Evolutionary conservation across 2,329 filamentous ascomycete genomes (phyloP).

Genomic region (Trichoderma semiorbis): DNA sequence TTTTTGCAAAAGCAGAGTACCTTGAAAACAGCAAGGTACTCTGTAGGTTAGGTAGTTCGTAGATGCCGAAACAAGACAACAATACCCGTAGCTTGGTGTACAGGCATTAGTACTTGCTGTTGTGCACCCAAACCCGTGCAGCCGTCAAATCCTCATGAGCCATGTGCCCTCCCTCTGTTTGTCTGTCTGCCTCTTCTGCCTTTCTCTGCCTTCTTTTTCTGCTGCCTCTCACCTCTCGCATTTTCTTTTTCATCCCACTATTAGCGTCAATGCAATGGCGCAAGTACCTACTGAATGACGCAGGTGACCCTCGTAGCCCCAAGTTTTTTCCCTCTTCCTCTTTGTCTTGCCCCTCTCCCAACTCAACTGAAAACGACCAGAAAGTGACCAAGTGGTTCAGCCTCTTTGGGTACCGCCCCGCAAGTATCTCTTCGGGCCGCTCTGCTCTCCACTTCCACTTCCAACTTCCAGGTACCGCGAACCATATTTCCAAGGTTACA

Average conservation of each 20-base stretch:
- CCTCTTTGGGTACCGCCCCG: neutral
- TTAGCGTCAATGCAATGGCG: neutral
- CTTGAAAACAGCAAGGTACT: no score
- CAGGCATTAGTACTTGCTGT: neutral
- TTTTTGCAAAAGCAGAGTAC: no score
- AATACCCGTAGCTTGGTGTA: neutral
- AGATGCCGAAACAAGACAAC: neutral
- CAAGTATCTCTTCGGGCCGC: neutral
- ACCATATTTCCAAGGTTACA: neutral
- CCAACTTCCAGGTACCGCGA: neutral
- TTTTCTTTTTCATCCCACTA: neutral
- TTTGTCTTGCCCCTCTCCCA: neutral
- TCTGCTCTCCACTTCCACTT: neutral
- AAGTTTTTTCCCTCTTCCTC: neutral
- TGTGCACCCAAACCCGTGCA: neutral
- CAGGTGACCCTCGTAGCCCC: neutral
- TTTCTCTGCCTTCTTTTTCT: neutral
- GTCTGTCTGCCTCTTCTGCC: neutral
- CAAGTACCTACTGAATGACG: neutral
- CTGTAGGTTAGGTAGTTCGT: no score
- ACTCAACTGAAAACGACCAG: neutral
- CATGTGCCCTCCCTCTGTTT: neutral
- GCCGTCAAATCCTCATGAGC: neutral
- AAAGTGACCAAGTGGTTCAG: neutral
- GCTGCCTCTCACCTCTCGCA: neutral